These are phyloP conservation scores for Echium plantagineum DNA, from an alignment of 257 asterid species.

Conservation along the genomic window DNA sequence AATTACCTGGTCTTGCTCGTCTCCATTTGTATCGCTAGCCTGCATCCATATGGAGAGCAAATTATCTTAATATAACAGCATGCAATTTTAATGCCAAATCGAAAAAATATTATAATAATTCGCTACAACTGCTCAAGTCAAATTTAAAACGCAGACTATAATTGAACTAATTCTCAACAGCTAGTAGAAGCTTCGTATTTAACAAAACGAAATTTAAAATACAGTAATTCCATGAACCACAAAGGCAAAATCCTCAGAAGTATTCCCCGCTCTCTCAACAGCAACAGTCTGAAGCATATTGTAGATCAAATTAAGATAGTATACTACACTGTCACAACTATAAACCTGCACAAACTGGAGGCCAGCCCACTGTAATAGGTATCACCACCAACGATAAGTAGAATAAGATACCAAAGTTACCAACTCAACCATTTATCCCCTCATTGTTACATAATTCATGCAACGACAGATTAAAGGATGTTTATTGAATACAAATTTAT, in stretches of 20 bases:
- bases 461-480: background rate
- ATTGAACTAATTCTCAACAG: no score
- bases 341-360: conserved; percentile 12
- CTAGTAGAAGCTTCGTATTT: background rate
- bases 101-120: background rate
- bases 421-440: background rate
- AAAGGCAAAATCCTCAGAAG: conserved; percentile 9
- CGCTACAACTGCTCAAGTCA: conserved; percentile 5
- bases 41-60: no score
- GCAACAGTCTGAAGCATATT: conserved; percentile 12
- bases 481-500: background rate
- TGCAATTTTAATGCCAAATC: background rate
- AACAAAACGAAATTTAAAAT: conserved; percentile 9
- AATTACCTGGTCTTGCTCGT: no score
- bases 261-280: conserved; percentile 11
- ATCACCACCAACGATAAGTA: background rate
- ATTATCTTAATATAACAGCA: no score
- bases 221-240: conserved; percentile 18
- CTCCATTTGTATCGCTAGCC: no score
- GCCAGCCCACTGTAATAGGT: background rate
- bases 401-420: background rate
- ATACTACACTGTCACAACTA: conserved; percentile 6
- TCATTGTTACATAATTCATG: background rate
- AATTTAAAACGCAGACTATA: conserved; percentile 9
- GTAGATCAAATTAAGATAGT: conserved; percentile 7